These are phyloP conservation scores for Suhomyces bribrorum DNA, from an alignment of 1,139 yeast genomes.

Conservation along the genomic window DNA sequence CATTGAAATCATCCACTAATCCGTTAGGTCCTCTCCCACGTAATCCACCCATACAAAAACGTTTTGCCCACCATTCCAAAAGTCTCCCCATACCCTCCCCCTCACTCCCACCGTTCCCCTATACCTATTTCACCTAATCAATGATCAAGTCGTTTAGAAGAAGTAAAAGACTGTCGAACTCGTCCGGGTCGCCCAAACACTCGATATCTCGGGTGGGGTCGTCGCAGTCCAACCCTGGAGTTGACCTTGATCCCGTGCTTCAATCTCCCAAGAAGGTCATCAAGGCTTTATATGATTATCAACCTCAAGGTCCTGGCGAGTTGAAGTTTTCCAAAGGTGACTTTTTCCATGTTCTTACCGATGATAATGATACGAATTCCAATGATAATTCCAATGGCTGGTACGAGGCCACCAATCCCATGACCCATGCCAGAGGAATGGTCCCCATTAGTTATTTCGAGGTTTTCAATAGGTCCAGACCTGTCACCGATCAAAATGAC, in stretches of 20 bases:
- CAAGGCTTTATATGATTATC: constrained; percentile 76
- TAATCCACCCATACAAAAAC: no score
- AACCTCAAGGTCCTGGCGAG: constrained; percentile 82
- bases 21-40: no score
- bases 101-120: background rate
- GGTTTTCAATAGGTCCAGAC: constrained; percentile 64
- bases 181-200: constrained; percentile 39
- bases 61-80: constrained; percentile 1
- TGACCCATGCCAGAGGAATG: constrained; percentile 73
- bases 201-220: constrained; percentile 38
- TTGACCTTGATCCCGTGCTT: constrained; percentile 23
- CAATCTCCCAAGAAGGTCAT: constrained; percentile 77
- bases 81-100: background rate
- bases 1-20: no score
- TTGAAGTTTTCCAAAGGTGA: constrained; percentile 79
- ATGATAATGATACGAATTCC: constrained; percentile 47
- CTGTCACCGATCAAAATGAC: constrained; percentile 13
- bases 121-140: background rate
- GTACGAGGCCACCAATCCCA: constrained; percentile 90
- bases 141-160: constrained; percentile 50
- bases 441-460: constrained; percentile 88
- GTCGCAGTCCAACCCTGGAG: constrained; percentile 11
- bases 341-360: constrained; percentile 77
- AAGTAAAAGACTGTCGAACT: constrained; percentile 42
- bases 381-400: constrained; percentile 54